phyloP scores from a whole-genome alignment of 805 yeast genomes.

The Wickerhamiella vanderwaltii region DNA sequence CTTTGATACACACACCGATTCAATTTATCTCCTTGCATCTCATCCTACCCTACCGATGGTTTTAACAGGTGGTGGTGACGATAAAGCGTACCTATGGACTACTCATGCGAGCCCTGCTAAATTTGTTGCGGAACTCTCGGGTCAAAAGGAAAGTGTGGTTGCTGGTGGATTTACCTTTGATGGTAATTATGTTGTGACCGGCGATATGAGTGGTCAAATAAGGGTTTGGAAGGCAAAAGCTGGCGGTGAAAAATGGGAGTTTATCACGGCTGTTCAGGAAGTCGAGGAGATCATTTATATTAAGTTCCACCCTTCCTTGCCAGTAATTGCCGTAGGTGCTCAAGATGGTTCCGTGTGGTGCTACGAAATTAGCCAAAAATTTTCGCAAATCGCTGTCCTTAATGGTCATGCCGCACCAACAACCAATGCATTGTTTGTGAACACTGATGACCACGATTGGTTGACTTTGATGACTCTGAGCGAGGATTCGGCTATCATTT shows the following conservation, averaged over 20 bases:
- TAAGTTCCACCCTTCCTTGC: conserved; percentile 59
- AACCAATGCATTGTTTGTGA: conserved; percentile 65
- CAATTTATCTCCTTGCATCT: conserved; percentile 65
- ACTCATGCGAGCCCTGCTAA: conserved; percentile 66
- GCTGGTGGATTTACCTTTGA: conserved; percentile 73
- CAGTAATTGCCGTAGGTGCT: conserved; percentile 82
- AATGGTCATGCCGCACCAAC: conserved; percentile 65
- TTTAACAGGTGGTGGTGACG: conserved; percentile 93
- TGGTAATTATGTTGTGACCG: conserved; percentile 73
- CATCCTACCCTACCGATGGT: conserved; percentile 79
- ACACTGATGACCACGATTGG: conserved; percentile 44
- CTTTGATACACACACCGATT: conserved; percentile 83
- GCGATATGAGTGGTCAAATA: conserved; percentile 88
- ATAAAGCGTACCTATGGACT: conserved; percentile 83
- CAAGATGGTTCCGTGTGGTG: conserved; percentile 92
- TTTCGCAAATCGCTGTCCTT: conserved; percentile 25
- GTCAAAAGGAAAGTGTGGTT: conserved; percentile 80
- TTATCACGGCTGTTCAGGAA: conserved; percentile 61
- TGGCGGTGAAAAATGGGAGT: conserved; percentile 75
- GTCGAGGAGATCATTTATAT: conserved; percentile 87
- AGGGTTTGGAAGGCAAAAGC: conserved; percentile 58
- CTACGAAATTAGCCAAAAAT: conserved; percentile 51
- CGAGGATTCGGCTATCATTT: conserved; percentile 75
- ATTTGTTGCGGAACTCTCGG: conserved; percentile 59
- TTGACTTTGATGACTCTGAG: conserved; percentile 62